Evolutionary conservation across 148 eudicot species (phyloP).

Genomic region (Simmondsia chinensis): DNA sequence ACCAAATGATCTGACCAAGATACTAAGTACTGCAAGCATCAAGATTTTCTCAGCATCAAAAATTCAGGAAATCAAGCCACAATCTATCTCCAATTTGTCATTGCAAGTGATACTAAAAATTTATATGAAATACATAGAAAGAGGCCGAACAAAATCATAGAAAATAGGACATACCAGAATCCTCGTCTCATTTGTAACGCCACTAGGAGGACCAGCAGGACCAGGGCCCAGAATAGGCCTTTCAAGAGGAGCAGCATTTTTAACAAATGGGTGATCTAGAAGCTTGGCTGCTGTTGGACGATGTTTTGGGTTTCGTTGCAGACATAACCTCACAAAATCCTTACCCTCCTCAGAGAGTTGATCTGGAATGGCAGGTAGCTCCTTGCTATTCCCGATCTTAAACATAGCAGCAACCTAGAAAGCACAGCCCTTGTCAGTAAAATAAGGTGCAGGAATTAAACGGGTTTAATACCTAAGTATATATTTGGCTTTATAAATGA

Average conservation of each 20-base stretch:
- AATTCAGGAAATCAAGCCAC: too few species aligned
- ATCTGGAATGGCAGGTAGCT: constrained; percentile 82
- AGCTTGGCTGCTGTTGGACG: constrained; percentile 78
- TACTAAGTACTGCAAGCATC: too few species aligned
- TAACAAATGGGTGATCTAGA: constrained; percentile 81
- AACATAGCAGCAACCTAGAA: constrained; percentile 91
- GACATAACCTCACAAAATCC: constrained; percentile 73
- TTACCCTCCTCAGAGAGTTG: constrained; percentile 86
- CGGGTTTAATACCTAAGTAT: too few species aligned
- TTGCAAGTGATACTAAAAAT: too few species aligned
- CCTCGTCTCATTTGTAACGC: constrained; percentile 33
- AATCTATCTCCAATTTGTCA: too few species aligned
- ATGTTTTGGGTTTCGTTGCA: constrained; percentile 66
- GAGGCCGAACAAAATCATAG: neutral
- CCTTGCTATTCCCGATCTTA: constrained; percentile 91
- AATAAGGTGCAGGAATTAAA: too few species aligned
- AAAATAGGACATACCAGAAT: constrained; percentile 25
- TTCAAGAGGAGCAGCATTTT: constrained; percentile 53
- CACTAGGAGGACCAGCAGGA: constrained; percentile 34
- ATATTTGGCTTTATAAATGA: too few species aligned
- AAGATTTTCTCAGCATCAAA: too few species aligned
- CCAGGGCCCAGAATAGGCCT: constrained; percentile 41
- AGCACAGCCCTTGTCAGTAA: constrained; percentile 7
- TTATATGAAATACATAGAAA: neutral
- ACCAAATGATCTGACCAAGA: too few species aligned